These are phyloP conservation scores for Torulaspora quercuum DNA, from an alignment of 805 yeast species.

Conservation along the genomic window DNA sequence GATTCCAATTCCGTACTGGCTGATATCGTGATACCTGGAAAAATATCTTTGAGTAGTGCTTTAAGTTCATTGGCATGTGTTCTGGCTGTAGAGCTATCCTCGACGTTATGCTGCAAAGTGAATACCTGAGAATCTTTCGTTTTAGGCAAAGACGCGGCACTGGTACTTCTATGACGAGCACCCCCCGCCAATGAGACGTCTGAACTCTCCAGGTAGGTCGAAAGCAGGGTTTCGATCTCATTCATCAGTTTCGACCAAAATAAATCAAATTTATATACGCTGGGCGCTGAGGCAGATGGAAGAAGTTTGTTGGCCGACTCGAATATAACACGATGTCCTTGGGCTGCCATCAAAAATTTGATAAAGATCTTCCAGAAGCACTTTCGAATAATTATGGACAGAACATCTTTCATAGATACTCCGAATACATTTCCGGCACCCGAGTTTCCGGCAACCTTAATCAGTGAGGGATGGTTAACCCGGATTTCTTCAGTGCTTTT, in stretches of 20 bases:
- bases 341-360: slow-evolving; percentile 59
- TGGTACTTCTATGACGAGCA: slow-evolving; percentile 5
- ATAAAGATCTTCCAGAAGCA: slow-evolving; percentile 68
- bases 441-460: slow-evolving; percentile 31
- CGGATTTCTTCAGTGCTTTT: slow-evolving; percentile 64
- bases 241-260: slow-evolving; percentile 46
- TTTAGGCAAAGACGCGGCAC: slow-evolving; percentile 16
- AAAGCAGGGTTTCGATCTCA: slow-evolving; percentile 22
- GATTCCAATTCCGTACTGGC: slow-evolving; percentile 37
- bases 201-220: slow-evolving; percentile 25
- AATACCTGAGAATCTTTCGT: slow-evolving; percentile 21
- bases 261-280: slow-evolving; percentile 38
- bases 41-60: slow-evolving; percentile 52
- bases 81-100: slow-evolving; percentile 24
- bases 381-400: slow-evolving; percentile 59
- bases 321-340: slow-evolving; percentile 62
- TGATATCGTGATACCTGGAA: slow-evolving; percentile 59
- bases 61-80: slow-evolving; percentile 44
- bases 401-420: slow-evolving; percentile 43
- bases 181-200: slow-evolving; percentile 8
- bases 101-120: slow-evolving; percentile 30
- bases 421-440: slow-evolving; percentile 33
- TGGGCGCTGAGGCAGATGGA: slow-evolving; percentile 22
- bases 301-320: slow-evolving; percentile 48
- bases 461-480: slow-evolving; percentile 47